Evolutionary conservation across 73 alveolate species (phyloP), one percentile per base, ranked within the genome.

Genomic region (Loxodes magnus): DNA sequence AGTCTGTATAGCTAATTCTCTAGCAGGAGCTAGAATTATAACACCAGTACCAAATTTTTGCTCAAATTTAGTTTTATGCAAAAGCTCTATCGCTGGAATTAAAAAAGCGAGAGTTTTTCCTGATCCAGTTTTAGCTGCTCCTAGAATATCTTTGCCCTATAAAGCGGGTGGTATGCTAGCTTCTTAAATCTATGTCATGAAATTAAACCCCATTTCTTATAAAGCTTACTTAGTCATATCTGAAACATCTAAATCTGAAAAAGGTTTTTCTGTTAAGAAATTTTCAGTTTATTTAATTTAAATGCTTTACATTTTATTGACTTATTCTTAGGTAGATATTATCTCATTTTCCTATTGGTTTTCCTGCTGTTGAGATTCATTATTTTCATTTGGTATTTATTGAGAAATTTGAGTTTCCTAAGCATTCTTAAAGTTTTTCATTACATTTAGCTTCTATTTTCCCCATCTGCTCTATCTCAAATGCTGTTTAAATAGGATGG

Each of bases 71-170:
- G 91, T 87, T 31, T 83, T 79, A 66, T 80, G 75, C 26, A 95
- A 64, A 60, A 71, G 51, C 49, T 95, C 94, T 25, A 86, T 85
- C 4, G 99, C 96, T 31, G 99, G 99, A 35, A 95, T 79, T 74
- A 94, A 67, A 70, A 86, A 94, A 3, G 98, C 98, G 38, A 94
- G 65, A 15, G 99, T 92, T 68, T 94, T 94, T 17, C 99, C 99
- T 46, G 95, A 74, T 28, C 99, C 99, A 15, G 99, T 92, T 69
- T 92, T 92, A 22, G 99, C 98, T 35, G 97, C 94, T 29, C 98
- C 99, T 41, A 94, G 77, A 6, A 94, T 93, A 87, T 94, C 97
- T 36, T 82, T 73, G 16, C 96, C 96, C 31, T 82, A 70, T 24
- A 87, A 70, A 26, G 80, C 52, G 14, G 76, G 88, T 5, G 98